Conservation (phyloP, 768 basidiomycete genomes). For the Lentinus tigrinus region DNA sequence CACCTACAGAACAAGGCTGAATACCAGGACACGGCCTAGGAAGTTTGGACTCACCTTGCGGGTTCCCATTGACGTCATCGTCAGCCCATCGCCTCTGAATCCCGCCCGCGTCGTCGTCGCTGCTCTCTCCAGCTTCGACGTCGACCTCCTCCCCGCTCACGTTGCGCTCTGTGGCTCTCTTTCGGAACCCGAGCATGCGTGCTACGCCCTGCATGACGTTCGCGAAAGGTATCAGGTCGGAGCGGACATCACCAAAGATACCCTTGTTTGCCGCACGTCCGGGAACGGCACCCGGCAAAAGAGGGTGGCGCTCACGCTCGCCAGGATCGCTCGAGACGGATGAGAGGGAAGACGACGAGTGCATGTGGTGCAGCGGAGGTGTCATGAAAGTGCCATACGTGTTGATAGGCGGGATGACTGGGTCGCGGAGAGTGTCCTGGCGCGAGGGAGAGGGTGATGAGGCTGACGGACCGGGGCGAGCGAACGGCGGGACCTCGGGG, state of each 20-base stretch:
- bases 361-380: slow-evolving; percentile 17
- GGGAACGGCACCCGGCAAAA: slow-evolving; percentile 34
- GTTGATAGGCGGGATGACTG: slow-evolving; percentile 46
- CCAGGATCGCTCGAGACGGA: slow-evolving; percentile 9
- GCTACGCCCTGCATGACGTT: slow-evolving; percentile 8
- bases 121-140: neutral
- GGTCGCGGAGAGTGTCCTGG: slow-evolving; percentile 22
- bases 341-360: slow-evolving; percentile 21
- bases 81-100: slow-evolving; percentile 4
- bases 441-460: neutral
- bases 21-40: neutral
- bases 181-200: neutral
- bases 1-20: neutral
- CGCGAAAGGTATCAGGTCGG: slow-evolving; percentile 28
- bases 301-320: slow-evolving; percentile 36
- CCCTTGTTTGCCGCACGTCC: neutral
- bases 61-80: neutral
- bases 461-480: neutral
- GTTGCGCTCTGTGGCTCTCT: neutral
- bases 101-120: slow-evolving; percentile 5
- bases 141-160: neutral
- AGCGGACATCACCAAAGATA: slow-evolving; percentile 15
- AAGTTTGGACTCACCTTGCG: neutral
- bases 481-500: slow-evolving; percentile 2
- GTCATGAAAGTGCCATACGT: slow-evolving; percentile 49